Evolutionary conservation across 1,139 yeast genomes (phyloP).

Genomic region (Arxiozyma telluris): DNA sequence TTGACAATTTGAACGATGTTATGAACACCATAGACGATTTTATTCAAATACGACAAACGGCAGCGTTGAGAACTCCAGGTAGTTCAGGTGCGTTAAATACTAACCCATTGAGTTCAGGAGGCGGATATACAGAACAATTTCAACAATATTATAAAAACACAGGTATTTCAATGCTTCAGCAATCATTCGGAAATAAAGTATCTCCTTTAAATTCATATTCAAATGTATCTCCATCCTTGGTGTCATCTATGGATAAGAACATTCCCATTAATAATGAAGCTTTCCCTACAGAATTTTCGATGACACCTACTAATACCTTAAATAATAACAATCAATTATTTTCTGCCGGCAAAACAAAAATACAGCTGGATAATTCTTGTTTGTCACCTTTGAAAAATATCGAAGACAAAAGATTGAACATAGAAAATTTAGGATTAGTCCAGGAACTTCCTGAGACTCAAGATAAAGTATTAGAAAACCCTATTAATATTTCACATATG

Average conservation of each 20-base stretch:
- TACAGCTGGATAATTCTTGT: not conserved
- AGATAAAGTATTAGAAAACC: not conserved
- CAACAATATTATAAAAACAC: conserved; percentile 21
- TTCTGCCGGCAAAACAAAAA: not conserved
- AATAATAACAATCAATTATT: conserved; percentile 5
- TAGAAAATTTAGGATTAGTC: not conserved
- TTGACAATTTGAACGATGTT: conserved; percentile 21
- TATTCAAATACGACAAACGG: conserved; percentile 32
- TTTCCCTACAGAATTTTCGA: conserved; percentile 17
- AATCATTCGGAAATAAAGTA: not conserved
- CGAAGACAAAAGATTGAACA: conserved; percentile 1
- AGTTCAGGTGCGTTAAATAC: conserved; percentile 22
- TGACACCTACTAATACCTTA: conserved; percentile 18
- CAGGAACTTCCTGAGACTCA: not conserved
- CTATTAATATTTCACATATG: not conserved
- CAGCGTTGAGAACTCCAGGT: conserved; percentile 32
- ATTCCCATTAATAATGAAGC: conserved; percentile 14
- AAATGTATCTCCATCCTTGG: conserved; percentile 11
- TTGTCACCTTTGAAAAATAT: conserved; percentile 8
- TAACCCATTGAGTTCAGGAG: conserved; percentile 28
- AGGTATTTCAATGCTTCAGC: not conserved
- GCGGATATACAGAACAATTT: conserved; percentile 29
- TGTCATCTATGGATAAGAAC: conserved; percentile 11
- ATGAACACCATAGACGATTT: conserved; percentile 33
- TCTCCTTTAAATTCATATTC: conserved; percentile 13